Base-by-base conservation (phyloP, 495 filamentous ascomycete genomes). In the Annulohypoxylon nitens region DNA sequence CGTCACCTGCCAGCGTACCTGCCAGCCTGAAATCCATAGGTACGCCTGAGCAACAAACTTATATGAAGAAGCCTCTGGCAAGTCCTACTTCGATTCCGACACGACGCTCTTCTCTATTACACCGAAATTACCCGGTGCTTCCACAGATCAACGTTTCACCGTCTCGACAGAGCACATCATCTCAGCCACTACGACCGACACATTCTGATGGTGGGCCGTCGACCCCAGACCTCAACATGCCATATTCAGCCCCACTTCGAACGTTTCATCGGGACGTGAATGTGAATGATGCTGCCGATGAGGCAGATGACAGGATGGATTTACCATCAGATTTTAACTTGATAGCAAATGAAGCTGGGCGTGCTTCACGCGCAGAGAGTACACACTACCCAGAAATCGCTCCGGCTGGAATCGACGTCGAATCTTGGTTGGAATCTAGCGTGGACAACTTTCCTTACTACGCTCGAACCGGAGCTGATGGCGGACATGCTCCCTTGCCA, bases 391-490 rank as follows among this genome's bases (percentile, higher is more conserved):
- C 26, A 23, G 50, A 67, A 55, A 79, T 79, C 18, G 75, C 75
- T 1, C 67, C 75, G 7, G 41, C 50, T 6, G 72, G 70, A 6
- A 59, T 79, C 54, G 75, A 74, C 58, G 73, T 77, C 26, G 75
- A 77, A 53, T 75, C 76, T 25, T 79, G 77, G 77, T 39, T 79
- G 4, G 67, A 75, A 53, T 75, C 68, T 10, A 73, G 58, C 18
- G 50, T 77, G 14, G 74, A 69, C 23, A 75, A 77, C 43, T 79
- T 79, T 25, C 77, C 77, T 11, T 75, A 75, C 20, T 70, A 75
- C 18, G 67, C 72, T 36, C 72, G 63, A 30, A 64, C 63, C 23
- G 62, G 18, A 43, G 45, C 51, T 14, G 72, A 70, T 5, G 71
- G 71, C 37, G 67, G 63, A 11, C 72, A 70, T 4, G 48, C 68